Percentiles rank a stretch among this genome's conserved stretches.
phyloP scores from a whole-genome alignment of 371 early-diverging fungal genomes.

The Spiromyces aspiralis region DNA sequence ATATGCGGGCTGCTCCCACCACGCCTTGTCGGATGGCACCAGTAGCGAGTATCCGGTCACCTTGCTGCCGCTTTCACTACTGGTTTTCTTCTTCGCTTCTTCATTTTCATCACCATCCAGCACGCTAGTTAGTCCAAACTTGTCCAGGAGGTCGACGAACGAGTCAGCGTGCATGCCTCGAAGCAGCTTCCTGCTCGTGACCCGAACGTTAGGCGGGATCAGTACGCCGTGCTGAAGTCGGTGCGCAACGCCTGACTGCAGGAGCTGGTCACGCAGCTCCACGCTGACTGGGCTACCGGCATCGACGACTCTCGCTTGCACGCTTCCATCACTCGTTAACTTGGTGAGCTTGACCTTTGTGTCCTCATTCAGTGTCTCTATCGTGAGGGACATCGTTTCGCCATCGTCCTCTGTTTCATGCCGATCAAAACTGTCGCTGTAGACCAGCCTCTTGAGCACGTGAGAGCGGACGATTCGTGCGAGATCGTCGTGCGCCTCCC shows the following conservation, averaged over 20 bases:
- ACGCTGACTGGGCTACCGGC: neutral
- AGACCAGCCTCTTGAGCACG: slow-evolving; percentile 14
- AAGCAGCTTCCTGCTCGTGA: slow-evolving; percentile 23
- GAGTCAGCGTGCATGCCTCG: slow-evolving; percentile 24
- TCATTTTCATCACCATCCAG: slow-evolving; percentile 3
- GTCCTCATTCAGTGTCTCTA: slow-evolving; percentile 19
- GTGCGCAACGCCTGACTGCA: slow-evolving; percentile 24
- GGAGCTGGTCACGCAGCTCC: slow-evolving; percentile 7
- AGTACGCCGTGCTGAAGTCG: slow-evolving; percentile 18
- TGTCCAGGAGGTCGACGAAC: slow-evolving; percentile 20
- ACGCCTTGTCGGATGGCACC: slow-evolving; percentile 26
- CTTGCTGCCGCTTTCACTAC: neutral
- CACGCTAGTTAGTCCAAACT: slow-evolving; percentile 25
- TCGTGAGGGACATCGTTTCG: slow-evolving; percentile 9
- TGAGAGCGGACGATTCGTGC: slow-evolving; percentile 20
- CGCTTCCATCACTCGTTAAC: neutral
- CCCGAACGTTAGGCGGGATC: slow-evolving; percentile 22
- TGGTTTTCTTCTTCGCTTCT: neutral
- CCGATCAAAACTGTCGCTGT: slow-evolving; percentile 23
- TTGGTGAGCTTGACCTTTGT: slow-evolving; percentile 14
- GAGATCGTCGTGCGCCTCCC: slow-evolving; percentile 18
- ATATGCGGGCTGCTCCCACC: slow-evolving; percentile 24
- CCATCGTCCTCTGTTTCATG: slow-evolving; percentile 7
- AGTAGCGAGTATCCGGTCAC: slow-evolving; percentile 23
- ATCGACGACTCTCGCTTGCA: neutral